Conservation (phyloP, 2,329 filamentous ascomycete genomes). For the Trichoderma aggressivum region DNA sequence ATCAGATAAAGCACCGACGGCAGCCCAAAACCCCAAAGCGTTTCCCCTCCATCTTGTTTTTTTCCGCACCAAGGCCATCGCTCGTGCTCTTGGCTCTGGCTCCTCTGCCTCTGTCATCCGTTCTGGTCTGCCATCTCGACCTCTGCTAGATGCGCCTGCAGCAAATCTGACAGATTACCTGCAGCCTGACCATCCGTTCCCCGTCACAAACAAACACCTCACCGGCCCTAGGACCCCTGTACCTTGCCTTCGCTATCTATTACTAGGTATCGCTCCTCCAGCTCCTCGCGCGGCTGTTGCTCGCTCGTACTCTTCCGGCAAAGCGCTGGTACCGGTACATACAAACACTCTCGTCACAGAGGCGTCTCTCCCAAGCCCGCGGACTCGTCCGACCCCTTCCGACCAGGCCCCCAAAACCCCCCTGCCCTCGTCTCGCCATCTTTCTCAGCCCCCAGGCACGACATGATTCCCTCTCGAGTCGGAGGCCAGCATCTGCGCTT, state of each 20-base stretch:
- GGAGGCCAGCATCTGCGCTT: conserved; percentile 15
- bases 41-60: background rate
- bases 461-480: conserved; percentile 15
- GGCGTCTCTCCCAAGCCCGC: background rate
- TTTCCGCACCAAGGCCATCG: background rate
- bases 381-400: conserved; percentile 2
- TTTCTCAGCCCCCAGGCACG: background rate
- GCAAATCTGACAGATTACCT: conserved; percentile 6
- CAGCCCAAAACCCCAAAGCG: background rate
- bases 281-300: background rate
- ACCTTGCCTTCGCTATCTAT: background rate
- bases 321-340: background rate
- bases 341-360: background rate
- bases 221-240: background rate
- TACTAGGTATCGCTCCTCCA: background rate
- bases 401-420: background rate
- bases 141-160: background rate
- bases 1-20: background rate
- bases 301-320: background rate
- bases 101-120: background rate
- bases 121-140: background rate
- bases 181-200: background rate
- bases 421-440: background rate
- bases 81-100: background rate
- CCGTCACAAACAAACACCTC: background rate